A percentile compares a stretch with the other conserved stretches of the same genome.
These are phyloP conservation scores for Blastomyces percursus DNA, from an alignment of 2,329 filamentous ascomycete species.

Conservation along the genomic window DNA sequence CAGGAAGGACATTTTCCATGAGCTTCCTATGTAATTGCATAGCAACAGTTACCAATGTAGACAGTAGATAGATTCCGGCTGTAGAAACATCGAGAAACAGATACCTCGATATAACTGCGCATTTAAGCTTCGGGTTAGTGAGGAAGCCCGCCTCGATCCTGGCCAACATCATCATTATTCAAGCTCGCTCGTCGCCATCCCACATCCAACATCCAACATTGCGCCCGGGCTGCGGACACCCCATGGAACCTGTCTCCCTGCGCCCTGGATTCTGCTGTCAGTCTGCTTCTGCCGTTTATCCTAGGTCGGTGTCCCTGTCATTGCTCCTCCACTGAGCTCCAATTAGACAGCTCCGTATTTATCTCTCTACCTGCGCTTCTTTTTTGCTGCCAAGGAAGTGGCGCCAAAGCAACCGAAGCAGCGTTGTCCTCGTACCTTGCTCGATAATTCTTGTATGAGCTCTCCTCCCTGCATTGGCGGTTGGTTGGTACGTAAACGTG, in stretches of 20 bases:
- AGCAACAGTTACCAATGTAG: too few species aligned
- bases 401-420: neutral
- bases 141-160: neutral
- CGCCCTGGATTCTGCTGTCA: neutral
- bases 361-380: neutral
- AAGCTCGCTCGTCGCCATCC: neutral
- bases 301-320: neutral
- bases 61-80: neutral
- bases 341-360: neutral
- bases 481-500: slow-evolving; percentile 3
- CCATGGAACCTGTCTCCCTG: neutral
- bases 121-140: neutral
- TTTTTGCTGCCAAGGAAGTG: slow-evolving; percentile 1
- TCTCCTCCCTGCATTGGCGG: neutral
- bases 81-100: neutral
- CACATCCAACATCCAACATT: neutral
- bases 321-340: neutral
- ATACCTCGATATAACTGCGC: too few species aligned
- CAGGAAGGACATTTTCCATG: too few species aligned
- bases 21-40: too few species aligned
- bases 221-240: neutral
- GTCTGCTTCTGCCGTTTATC: neutral
- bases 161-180: neutral
- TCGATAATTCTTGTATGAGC: neutral
- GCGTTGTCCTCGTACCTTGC: neutral